Evolutionary conservation across 768 basidiomycete species (phyloP), one percentile per base, ranked within the genome.

Genomic region (Suillus subluteus): DNA sequence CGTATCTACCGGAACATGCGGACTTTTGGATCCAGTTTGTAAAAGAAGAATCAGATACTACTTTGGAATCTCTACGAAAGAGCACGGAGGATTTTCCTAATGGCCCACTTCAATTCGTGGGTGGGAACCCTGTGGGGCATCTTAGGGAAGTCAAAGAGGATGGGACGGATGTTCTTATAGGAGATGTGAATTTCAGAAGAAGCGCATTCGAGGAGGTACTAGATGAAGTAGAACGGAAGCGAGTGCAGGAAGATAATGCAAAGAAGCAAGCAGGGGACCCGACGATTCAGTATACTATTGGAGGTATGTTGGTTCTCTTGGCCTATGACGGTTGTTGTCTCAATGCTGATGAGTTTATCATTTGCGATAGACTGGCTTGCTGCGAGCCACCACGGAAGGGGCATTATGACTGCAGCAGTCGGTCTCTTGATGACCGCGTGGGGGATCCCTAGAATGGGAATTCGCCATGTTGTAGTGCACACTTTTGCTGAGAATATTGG

Each of bases 321-420:
- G 32, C 54, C 30, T 55, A 18, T 32, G 16, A 32, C 50, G 5
- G 16, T 54, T 32, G 32, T 8, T 30, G 30, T 11, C 26, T 30
- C 7, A 30, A 16, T 13, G 35, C 35, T 26, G 37, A 40, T 18
- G 9, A 50, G n/a, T 59, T 18, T 18, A 23, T 58, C 21, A 26
- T 23, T 5, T 41, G 40, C 4, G 30, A n/a, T 71, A 90, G 91
- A 90, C 72, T 91, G 83, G 68, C 75, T 92, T 50, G 83, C 81
- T 6, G 80, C 86, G 18, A 84, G 83, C 41, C 84, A 90, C 71
- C 90, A 91, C 65, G 82, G 89, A 38, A 81, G 78, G 69, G 90
- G 91, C 0, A 91, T 93, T 68, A 92, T 92, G 92, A 84, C 85
- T 26, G 86, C 84, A n/a, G 89, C 84, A 0, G 71, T 93, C 40